Evolutionary conservation across 257 asterid genomes (phyloP).

Genomic region (Plectranthus barbatus): DNA sequence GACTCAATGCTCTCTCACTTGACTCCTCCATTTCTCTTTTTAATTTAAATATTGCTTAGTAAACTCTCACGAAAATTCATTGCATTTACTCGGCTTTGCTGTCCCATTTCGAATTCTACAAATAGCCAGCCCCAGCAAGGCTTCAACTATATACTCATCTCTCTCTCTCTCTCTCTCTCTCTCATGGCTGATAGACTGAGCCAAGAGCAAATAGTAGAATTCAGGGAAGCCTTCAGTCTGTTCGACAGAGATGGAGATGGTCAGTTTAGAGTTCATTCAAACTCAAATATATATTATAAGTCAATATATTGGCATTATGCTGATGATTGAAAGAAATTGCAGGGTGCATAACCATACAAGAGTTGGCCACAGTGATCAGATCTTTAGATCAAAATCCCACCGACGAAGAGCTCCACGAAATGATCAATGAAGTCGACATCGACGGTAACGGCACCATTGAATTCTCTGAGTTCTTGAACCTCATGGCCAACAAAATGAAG

Average conservation of each 20-base stretch:
- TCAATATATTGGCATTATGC: not conserved
- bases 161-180: conserved; percentile 13
- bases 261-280: not conserved
- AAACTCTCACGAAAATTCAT: conserved; percentile 9
- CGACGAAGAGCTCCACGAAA: conserved; percentile 38
- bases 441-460: conserved; percentile 43
- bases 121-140: conserved; percentile 40
- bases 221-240: conserved; percentile 33
- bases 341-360: conserved; percentile 39
- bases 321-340: conserved; percentile 3
- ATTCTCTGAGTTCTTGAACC: conserved; percentile 35
- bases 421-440: too few relatives aligned
- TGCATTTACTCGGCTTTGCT: conserved; percentile 19
- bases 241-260: conserved; percentile 47
- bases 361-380: conserved; percentile 33
- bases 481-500: too few relatives aligned
- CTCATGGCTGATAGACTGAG: conserved; percentile 23
- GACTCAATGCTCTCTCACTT: conserved; percentile 1
- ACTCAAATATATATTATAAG: too few relatives aligned
- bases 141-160: conserved; percentile 31
- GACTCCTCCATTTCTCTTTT: conserved; percentile 1
- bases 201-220: conserved; percentile 28
- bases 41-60: not conserved
- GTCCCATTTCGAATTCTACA: conserved; percentile 29
- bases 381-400: conserved; percentile 36